Base-by-base conservation (phyloP, 345 rosid genomes). In the Fremontodendron californicum region DNA sequence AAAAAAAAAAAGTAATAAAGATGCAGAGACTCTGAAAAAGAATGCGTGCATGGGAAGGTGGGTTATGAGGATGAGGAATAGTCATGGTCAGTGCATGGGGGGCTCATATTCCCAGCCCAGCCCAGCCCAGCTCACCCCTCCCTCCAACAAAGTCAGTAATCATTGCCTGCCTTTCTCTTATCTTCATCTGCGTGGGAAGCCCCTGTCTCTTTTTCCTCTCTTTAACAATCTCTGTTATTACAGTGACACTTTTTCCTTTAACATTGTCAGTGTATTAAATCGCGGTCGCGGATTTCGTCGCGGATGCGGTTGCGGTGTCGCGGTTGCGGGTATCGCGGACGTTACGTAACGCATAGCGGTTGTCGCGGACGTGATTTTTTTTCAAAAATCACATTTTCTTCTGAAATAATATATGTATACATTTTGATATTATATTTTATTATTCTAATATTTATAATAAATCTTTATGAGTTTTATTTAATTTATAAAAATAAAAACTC, bases 21-120 rank as follows among this genome's bases (percentile, higher is more conserved):
- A n/a, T 11, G 19, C 16, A 37, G 49, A 4, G 27, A 43, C 31
- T 7, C 31, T 8, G 61, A 11, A 11, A 13, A 5, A 27, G 29
- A 61, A 51, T 33, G 63, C 5, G 62, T 52, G 75, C 63, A 16
- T 52, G 46, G 75, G 62, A 54, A 72, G 48, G 29, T 71, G 75
- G 62, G 75, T 72, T 72, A 52, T 72, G 58, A 72, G 75, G 75
- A 52, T 72, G 58, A 72, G 75, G 75, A 72, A 52, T 33, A 21
- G 77, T 74, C 68, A 18, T 23, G 52, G 77, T 74, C 77, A 57
- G 51, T 73, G 76, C 76, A 57, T 71, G 61, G 61, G 73, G 55
- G 74, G 57, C 75, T 71, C 46, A 45, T 16, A 31, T 51, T 49
- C 61, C 75, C 2, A 49, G 60, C 60, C 37, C 68, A 37, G n/a